phyloP scores from a whole-genome alignment of 2,329 filamentous ascomycete genomes.

The Aphanocladium album region DNA sequence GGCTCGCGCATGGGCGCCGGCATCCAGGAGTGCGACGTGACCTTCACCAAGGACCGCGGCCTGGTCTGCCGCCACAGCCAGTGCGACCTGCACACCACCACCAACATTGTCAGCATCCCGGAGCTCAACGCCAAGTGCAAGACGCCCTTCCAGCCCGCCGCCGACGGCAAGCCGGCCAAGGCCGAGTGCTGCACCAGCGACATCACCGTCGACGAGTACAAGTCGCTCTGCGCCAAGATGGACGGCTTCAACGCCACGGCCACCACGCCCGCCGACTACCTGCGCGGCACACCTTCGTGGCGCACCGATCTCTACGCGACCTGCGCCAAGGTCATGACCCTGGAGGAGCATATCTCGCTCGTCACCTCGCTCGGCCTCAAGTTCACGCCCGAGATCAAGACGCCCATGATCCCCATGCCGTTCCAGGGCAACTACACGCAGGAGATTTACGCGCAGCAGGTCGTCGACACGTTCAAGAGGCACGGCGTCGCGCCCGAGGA shows the following conservation, averaged over 20 bases:
- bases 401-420: conserved; percentile 64
- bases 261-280: conserved; percentile 52
- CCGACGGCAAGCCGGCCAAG: conserved; percentile 44
- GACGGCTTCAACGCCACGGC: conserved; percentile 57
- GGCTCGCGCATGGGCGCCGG: conserved; percentile 64
- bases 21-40: conserved; percentile 62
- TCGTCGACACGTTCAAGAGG: conserved; percentile 55
- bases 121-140: conserved; percentile 61
- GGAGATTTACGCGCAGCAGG: conserved; percentile 57
- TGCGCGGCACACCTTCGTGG: conserved; percentile 54
- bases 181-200: conserved; percentile 69
- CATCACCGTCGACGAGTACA: conserved; percentile 63
- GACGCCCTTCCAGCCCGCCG: conserved; percentile 53
- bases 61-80: conserved; percentile 65
- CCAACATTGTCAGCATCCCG: conserved; percentile 58
- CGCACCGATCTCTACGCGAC: conserved; percentile 61
- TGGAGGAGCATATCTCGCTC: conserved; percentile 58
- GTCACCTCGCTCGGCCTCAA: conserved; percentile 54
- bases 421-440: conserved; percentile 61
- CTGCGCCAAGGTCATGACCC: conserved; percentile 57
- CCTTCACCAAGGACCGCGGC: conserved; percentile 59
- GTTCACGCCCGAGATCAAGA: conserved; percentile 65
- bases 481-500: conserved; percentile 47
- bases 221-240: conserved; percentile 65
- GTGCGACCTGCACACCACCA: conserved; percentile 65